Evolutionary conservation across 129 eudicot genomes (phyloP).

Genomic region (Erigeron canadensis): DNA sequence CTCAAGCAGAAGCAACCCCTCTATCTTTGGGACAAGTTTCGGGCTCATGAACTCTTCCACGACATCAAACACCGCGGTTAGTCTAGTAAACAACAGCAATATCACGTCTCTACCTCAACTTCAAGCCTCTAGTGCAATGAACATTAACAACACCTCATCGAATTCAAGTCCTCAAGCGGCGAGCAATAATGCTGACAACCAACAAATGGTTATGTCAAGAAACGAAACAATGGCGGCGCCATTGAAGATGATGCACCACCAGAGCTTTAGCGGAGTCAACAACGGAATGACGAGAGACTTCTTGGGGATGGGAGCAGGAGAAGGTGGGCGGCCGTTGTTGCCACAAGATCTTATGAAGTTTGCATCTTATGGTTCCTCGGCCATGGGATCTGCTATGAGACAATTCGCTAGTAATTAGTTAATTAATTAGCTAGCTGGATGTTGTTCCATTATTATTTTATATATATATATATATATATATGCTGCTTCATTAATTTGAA

Average conservation of each 20-base stretch:
- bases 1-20: constrained; percentile 66
- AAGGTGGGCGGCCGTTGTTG: constrained; percentile 64
- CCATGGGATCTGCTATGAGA: constrained; percentile 71
- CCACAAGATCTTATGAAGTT: constrained; percentile 79
- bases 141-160: constrained; percentile 23
- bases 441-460: too few species aligned
- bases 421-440: constrained; percentile 35
- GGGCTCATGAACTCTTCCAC: constrained; percentile 60
- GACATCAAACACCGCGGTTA: constrained; percentile 37
- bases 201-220: constrained; percentile 39
- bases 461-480: too few species aligned
- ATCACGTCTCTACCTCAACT: constrained; percentile 29
- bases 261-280: constrained; percentile 35
- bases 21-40: constrained; percentile 53
- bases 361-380: constrained; percentile 75
- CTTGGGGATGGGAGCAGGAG: constrained; percentile 80
- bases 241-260: constrained; percentile 38
- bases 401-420: constrained; percentile 57
- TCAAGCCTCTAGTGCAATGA: constrained; percentile 30
- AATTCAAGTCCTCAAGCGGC: constrained; percentile 32
- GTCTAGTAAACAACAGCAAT: constrained; percentile 30
- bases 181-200: constrained; percentile 37
- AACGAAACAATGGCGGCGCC: constrained; percentile 32
- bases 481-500: constrained; percentile 28
- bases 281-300: constrained; percentile 74